Base-by-base conservation (phyloP, 768 basidiomycete genomes). In the Pleurotus eryngii region DNA sequence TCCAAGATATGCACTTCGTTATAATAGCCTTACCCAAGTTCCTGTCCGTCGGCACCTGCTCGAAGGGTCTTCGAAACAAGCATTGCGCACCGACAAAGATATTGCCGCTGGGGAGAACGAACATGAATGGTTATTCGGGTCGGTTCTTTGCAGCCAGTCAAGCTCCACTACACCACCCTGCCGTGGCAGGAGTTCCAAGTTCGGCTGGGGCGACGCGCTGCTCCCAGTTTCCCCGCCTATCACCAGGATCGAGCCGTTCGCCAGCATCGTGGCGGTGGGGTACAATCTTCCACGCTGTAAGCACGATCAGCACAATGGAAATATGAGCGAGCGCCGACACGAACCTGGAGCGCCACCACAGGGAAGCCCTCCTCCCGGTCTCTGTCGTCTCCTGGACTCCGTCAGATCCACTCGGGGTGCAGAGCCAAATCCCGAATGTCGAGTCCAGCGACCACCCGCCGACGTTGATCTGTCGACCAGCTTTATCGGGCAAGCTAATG, bases 1-100 rank as follows among this genome's bases (percentile, higher is more conserved):
- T 92, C 80, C 24, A 92, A 73, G 59, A 92, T 81, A 15, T 90
- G 84, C 0, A 90, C 90, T 67, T 92, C 87, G 60, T 92, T 92
- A 72, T 84, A 91, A 64, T 92, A 91, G 0, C 77, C 88, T 90
- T 57, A 5, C 7, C 27, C 37, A 8, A 49, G 24, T 45, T 11
- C 9, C 30, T 11, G 11, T 11, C 12, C 40, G 7, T 12, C 4
- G 42, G 24, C 30, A 24, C 1, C 9, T 3, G 8, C 2, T 11
- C 15, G 8, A 11, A 14, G 20, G 2, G 42, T 14, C 3, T 3
- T 7, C 40, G 8, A 46, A n/a, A 38, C 2, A 6, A 40, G 40
- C 5, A 15, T 30, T 6, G 71, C 81, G 51, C 49, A 87, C 89
- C 86, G 40, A 88, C 77, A 65, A 92, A 91, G 63, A 92, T 71